These are phyloP conservation scores for Hyaloscypha hepaticicola DNA, from an alignment of 495 filamentous ascomycete species.

Conservation along the genomic window DNA sequence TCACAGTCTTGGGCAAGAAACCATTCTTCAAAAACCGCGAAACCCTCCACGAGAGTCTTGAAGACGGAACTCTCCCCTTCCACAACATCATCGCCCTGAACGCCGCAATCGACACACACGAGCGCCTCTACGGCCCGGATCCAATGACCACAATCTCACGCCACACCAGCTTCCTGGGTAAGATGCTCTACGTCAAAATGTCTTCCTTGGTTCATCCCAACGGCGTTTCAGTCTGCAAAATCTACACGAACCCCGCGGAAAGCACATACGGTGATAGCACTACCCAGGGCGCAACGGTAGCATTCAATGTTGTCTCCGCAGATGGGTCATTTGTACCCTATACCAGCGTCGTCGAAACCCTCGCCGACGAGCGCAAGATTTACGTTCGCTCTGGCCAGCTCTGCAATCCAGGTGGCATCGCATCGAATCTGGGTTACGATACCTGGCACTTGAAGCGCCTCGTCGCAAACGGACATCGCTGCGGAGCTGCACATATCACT, in stretches of 20 bases:
- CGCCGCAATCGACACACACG: slow-evolving; percentile 66
- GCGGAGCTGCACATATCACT: slow-evolving; percentile 57
- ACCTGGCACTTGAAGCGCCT: slow-evolving; percentile 75
- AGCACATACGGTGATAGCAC: slow-evolving; percentile 40
- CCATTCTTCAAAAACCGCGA: slow-evolving; percentile 72
- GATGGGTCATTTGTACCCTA: slow-evolving; percentile 70
- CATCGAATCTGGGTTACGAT: slow-evolving; percentile 60
- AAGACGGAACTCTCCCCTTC: slow-evolving; percentile 86
- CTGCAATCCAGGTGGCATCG: slow-evolving; percentile 87
- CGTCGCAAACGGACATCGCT: slow-evolving; percentile 74
- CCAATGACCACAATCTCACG: slow-evolving; percentile 64
- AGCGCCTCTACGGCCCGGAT: slow-evolving; percentile 58
- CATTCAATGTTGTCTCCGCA: slow-evolving; percentile 73
- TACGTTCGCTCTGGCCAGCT: slow-evolving; percentile 80
- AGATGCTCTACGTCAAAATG: slow-evolving; percentile 56
- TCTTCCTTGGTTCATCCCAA: slow-evolving; percentile 62
- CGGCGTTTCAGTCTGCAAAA: slow-evolving; percentile 56
- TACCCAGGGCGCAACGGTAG: slow-evolving; percentile 72
- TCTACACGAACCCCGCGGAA: slow-evolving; percentile 50
- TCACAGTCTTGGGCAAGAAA: slow-evolving; percentile 53
- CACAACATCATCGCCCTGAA: slow-evolving; percentile 82
- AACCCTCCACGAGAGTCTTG: slow-evolving; percentile 71
- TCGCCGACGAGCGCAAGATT: slow-evolving; percentile 71
- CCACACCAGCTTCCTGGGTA: slow-evolving; percentile 65
- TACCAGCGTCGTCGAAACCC: slow-evolving; percentile 73